Conservation (phyloP, 2,329 filamentous ascomycete genomes). For the Aspergillus quadrilineatus region DNA sequence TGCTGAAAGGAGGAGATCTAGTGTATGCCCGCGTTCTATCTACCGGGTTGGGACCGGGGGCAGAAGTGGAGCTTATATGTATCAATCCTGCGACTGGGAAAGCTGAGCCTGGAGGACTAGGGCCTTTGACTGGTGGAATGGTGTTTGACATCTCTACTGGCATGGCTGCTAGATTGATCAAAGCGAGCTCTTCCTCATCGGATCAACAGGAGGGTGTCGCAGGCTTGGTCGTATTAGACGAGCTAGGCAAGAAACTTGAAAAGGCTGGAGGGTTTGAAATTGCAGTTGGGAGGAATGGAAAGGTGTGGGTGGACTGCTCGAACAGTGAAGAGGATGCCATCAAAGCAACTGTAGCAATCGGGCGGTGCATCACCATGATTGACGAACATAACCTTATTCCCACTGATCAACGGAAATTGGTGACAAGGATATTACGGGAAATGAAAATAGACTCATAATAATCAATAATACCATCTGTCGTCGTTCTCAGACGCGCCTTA, state of each 20-base stretch:
- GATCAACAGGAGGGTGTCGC: constrained; percentile 51
- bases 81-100: constrained; percentile 84
- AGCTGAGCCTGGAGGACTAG: constrained; percentile 80
- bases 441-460: constrained; percentile 37
- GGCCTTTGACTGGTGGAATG: constrained; percentile 81
- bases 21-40: constrained; percentile 84
- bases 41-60: constrained; percentile 75
- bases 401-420: constrained; percentile 48
- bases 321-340: constrained; percentile 56
- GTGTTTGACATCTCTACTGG: constrained; percentile 75
- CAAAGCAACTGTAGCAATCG: constrained; percentile 73
- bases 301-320: constrained; percentile 80
- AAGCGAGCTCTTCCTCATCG: constrained; percentile 42
- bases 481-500: background rate
- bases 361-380: constrained; percentile 72
- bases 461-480: background rate
- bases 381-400: constrained; percentile 59
- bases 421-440: constrained; percentile 44
- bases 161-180: constrained; percentile 73
- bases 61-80: constrained; percentile 88
- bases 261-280: constrained; percentile 73
- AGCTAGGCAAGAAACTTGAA: constrained; percentile 71
- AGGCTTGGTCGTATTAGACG: constrained; percentile 72
- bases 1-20: constrained; percentile 70
- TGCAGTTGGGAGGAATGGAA: constrained; percentile 87